Conservation (phyloP, 148 eudicot species). For the Rhododendron henanense region DNA sequence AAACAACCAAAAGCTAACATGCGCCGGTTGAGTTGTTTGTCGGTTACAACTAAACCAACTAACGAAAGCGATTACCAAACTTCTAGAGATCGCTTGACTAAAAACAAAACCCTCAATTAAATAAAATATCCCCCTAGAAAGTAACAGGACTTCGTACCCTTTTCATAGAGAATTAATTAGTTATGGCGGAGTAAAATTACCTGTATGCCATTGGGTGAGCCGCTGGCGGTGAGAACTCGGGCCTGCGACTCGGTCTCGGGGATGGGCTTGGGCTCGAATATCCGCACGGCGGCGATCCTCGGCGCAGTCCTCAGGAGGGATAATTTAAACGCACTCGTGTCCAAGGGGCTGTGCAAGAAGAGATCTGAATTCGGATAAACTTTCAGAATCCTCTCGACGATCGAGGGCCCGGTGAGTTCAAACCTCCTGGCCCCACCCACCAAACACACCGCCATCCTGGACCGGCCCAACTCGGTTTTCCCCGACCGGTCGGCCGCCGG, state of each 20-base stretch:
- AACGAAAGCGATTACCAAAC: not conserved
- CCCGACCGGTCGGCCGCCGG: not conserved
- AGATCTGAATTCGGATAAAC: constrained; percentile 65
- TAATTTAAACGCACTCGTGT: constrained; percentile 52
- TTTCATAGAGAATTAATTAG: not conserved
- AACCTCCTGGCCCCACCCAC: constrained; percentile 92
- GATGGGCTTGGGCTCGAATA: constrained; percentile 47
- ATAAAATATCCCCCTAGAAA: not conserved
- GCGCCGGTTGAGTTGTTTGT: not conserved
- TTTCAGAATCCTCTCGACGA: constrained; percentile 42
- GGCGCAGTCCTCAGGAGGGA: constrained; percentile 46
- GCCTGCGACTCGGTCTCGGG: constrained; percentile 53
- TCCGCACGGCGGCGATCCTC: constrained; percentile 47
- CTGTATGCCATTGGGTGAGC: constrained; percentile 96
- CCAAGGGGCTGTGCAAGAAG: constrained; percentile 70
- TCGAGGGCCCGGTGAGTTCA: constrained; percentile 90
- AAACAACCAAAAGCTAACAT: not conserved
- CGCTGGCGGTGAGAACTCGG: constrained; percentile 67
- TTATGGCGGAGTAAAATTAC: constrained; percentile 22
- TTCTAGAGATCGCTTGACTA: not conserved
- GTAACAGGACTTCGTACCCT: not conserved
- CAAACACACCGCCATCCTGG: constrained; percentile 78
- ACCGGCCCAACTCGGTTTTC: constrained; percentile 22
- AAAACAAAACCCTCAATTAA: not conserved
- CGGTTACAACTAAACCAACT: not conserved